These are phyloP conservation scores for Paraphoma chrysanthemicola DNA, from an alignment of 2,329 filamentous ascomycete genomes.

Conservation along the genomic window DNA sequence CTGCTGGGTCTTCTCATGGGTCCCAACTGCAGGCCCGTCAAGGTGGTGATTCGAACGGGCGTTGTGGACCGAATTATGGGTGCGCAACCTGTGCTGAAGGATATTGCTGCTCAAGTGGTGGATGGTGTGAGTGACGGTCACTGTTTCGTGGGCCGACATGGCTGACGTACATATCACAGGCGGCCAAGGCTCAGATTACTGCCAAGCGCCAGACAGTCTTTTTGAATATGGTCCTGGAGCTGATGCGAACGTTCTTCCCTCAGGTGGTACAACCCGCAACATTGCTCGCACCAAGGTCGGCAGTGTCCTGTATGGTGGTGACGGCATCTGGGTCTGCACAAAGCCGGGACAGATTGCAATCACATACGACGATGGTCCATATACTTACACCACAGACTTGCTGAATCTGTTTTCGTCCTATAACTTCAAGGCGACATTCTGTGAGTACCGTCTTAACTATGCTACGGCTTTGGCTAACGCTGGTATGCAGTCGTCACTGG, in stretches of 20 bases:
- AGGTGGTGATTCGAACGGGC: slow-evolving; percentile 36
- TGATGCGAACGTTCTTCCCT: slow-evolving; percentile 62
- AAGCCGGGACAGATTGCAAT: slow-evolving; percentile 66
- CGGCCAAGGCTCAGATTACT: slow-evolving; percentile 54
- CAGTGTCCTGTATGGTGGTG: slow-evolving; percentile 62
- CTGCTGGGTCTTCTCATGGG: slow-evolving; percentile 14
- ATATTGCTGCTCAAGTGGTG: slow-evolving; percentile 42
- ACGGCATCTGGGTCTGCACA: slow-evolving; percentile 62
- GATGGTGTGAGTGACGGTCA: slow-evolving; percentile 35
- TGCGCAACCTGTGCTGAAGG: slow-evolving; percentile 40
- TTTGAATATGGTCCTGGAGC: slow-evolving; percentile 66
- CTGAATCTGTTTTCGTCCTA: slow-evolving; percentile 64
- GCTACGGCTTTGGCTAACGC: background rate
- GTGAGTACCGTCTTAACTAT: background rate
- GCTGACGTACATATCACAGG: background rate
- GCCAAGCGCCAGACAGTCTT: slow-evolving; percentile 66
- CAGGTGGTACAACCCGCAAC: slow-evolving; percentile 61
- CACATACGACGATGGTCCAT: slow-evolving; percentile 72
- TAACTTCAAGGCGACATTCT: slow-evolving; percentile 72
- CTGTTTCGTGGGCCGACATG: background rate
- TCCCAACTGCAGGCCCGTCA: slow-evolving; percentile 37
- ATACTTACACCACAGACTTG: slow-evolving; percentile 66
- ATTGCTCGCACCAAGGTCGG: slow-evolving; percentile 62
- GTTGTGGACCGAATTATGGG: slow-evolving; percentile 36
- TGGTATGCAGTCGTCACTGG: slow-evolving; percentile 60